These are phyloP conservation scores for Didymella sp. DNA, from an alignment of 2,329 filamentous ascomycete species.

Conservation along the genomic window DNA sequence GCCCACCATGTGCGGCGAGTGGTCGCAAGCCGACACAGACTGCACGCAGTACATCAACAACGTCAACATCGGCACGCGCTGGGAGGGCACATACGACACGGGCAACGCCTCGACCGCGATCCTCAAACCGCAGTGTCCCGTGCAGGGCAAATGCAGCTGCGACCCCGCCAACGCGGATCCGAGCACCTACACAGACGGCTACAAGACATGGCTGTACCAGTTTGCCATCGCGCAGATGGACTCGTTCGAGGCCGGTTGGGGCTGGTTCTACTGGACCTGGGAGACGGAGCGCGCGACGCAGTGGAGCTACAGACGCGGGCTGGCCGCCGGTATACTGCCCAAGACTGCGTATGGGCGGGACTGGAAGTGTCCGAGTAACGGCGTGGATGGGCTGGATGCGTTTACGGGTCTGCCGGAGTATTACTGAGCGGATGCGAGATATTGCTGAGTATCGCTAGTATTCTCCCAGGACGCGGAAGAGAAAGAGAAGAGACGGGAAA, in stretches of 20 bases:
- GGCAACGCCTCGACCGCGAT: slow-evolving; percentile 68
- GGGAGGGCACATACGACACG: slow-evolving; percentile 84
- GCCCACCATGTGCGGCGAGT: slow-evolving; percentile 93
- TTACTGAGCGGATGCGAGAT: slow-evolving; percentile 45
- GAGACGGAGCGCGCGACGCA: slow-evolving; percentile 83
- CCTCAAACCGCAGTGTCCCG: slow-evolving; percentile 76
- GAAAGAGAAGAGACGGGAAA: too few species aligned
- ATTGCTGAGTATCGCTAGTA: too few species aligned
- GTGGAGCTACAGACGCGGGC: slow-evolving; percentile 89
- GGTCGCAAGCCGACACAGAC: slow-evolving; percentile 97
- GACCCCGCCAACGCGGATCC: slow-evolving; percentile 76
- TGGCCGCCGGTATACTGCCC: slow-evolving; percentile 81
- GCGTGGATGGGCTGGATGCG: slow-evolving; percentile 44
- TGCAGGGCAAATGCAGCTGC: slow-evolving; percentile 72
- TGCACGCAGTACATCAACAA: slow-evolving; percentile 88
- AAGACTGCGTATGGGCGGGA: slow-evolving; percentile 52
- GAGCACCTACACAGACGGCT: slow-evolving; percentile 69
- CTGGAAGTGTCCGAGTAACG: slow-evolving; percentile 51
- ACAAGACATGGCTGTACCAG: slow-evolving; percentile 84
- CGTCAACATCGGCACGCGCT: slow-evolving; percentile 84
- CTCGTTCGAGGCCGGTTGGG: slow-evolving; percentile 90
- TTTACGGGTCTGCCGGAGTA: slow-evolving; percentile 56
- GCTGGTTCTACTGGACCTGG: slow-evolving; percentile 99
- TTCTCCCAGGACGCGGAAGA: too few species aligned
- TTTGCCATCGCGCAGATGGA: slow-evolving; percentile 98